Evolutionary conservation across 2,329 filamentous ascomycete genomes (phyloP), one percentile per base, ranked within the genome.

Genomic region (Graphiopsis chlorocephala): DNA sequence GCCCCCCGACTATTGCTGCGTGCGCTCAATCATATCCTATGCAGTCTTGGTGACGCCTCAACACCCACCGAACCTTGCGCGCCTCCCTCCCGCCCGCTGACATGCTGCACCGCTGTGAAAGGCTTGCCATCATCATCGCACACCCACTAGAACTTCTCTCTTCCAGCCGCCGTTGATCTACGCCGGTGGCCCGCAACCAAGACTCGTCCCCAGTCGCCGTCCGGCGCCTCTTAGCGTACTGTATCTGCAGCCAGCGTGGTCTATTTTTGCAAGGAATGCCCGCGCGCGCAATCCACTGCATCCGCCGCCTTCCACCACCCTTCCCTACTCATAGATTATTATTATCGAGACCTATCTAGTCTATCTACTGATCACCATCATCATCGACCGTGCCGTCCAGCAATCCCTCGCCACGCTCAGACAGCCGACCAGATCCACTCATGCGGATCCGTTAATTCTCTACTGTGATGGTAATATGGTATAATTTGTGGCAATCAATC

Each of bases 391-490:
- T 20, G 38, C 38, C 38, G 38, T 45, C 38, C 38, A 45, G 38
- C 38, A 45, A 45, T 45, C 38, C 58, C 28, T 61, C 25, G 60
- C 60, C 60, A 62, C 60, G 31, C 60, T 62, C 48, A 53, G 60
- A 53, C 38, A 45, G n/a, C 38, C 38, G 38, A n/a, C n/a, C 8
- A n/a, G n/a, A 45, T 20, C 38, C 38, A 45, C 38, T 45, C 1
- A n/a, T 45, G 23, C 55, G 55, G 55, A 58, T 45, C 55, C 33
- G 38, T 20, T 8, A 45, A n/a, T n/a, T n/a, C n/a, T n/a, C n/a
- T n/a, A n/a, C n/a, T n/a, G n/a, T n/a, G n/a, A n/a, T n/a, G n/a
- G n/a, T n/a, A n/a, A n/a, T n/a, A n/a, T n/a, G n/a, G n/a, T n/a
- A n/a, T n/a, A 31, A 45, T 45, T 28, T 20, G 55, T 57, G 55